phyloP scores from a whole-genome alignment of 2,329 filamentous ascomycete genomes.

The Emergomyces orientalis region DNA sequence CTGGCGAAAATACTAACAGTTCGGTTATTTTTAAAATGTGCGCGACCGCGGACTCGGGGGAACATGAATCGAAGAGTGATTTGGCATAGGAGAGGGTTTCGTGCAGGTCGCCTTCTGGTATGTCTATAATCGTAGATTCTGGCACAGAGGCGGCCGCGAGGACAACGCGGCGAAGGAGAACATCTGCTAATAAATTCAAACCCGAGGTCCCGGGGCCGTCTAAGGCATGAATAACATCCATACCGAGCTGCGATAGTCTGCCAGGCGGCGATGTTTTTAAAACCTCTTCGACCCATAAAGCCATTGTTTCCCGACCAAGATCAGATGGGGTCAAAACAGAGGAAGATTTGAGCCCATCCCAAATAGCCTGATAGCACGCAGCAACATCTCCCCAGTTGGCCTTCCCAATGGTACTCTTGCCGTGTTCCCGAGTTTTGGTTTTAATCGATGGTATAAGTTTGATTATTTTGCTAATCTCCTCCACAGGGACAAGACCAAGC shows the following conservation, averaged over 20 bases:
- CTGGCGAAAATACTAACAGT: slow-evolving; percentile 19
- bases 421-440: slow-evolving; percentile 12
- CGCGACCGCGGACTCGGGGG: slow-evolving; percentile 20
- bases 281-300: slow-evolving; percentile 27
- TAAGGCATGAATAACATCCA: slow-evolving; percentile 20
- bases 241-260: slow-evolving; percentile 20
- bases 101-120: neutral
- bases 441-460: slow-evolving; percentile 20
- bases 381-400: slow-evolving; percentile 16
- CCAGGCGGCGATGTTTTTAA: slow-evolving; percentile 11
- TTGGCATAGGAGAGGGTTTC: slow-evolving; percentile 11
- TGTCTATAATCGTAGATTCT: neutral
- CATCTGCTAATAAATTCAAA: slow-evolving; percentile 11
- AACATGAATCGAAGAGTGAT: slow-evolving; percentile 17
- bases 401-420: neutral
- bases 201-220: neutral
- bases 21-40: slow-evolving; percentile 29
- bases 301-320: slow-evolving; percentile 23
- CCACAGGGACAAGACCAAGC: slow-evolving; percentile 27
- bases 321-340: slow-evolving; percentile 28
- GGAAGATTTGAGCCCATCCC: slow-evolving; percentile 30
- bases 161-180: slow-evolving; percentile 24
- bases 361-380: slow-evolving; percentile 26
- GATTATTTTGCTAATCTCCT: slow-evolving; percentile 28
- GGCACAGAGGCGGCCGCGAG: slow-evolving; percentile 8